Conservation (phyloP, 2,329 filamentous ascomycete genomes). For the Arthrobotrys entomopaga region DNA sequence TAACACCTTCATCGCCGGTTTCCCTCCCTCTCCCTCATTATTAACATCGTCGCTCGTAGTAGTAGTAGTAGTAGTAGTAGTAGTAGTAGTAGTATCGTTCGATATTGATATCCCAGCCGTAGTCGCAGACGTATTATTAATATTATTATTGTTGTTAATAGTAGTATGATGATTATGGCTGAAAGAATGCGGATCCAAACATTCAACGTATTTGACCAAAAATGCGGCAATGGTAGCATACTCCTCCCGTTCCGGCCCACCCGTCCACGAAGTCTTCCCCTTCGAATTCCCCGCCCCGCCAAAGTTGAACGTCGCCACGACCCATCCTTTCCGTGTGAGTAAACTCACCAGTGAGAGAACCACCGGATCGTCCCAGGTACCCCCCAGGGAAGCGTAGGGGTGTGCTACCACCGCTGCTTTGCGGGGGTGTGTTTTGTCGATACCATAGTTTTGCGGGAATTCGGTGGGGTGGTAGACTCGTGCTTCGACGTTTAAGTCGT, state of each 20-base stretch:
- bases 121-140: not conserved
- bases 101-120: no score
- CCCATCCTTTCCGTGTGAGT: conserved; percentile 75
- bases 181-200: conserved; percentile 42
- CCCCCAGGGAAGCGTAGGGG: conserved; percentile 88
- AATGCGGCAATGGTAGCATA: conserved; percentile 86
- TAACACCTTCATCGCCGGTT: conserved; percentile 63
- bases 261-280: conserved; percentile 87
- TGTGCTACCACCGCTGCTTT: conserved; percentile 79
- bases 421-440: conserved; percentile 11
- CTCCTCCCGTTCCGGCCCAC: conserved; percentile 80
- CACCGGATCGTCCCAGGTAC: conserved; percentile 82
- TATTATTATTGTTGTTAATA: not conserved
- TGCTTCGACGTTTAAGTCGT: conserved; percentile 83
- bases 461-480: conserved; percentile 78
- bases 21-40: conserved; percentile 39
- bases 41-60: no score
- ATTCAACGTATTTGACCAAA: conserved; percentile 74
- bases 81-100: not conserved
- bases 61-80: not conserved
- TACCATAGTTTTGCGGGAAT: conserved; percentile 61
- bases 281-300: conserved; percentile 78
- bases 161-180: not conserved
- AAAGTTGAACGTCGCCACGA: conserved; percentile 92
- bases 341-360: conserved; percentile 74